These are phyloP conservation scores for Senna tora DNA, from an alignment of 306 rosid genomes.

Conservation along the genomic window DNA sequence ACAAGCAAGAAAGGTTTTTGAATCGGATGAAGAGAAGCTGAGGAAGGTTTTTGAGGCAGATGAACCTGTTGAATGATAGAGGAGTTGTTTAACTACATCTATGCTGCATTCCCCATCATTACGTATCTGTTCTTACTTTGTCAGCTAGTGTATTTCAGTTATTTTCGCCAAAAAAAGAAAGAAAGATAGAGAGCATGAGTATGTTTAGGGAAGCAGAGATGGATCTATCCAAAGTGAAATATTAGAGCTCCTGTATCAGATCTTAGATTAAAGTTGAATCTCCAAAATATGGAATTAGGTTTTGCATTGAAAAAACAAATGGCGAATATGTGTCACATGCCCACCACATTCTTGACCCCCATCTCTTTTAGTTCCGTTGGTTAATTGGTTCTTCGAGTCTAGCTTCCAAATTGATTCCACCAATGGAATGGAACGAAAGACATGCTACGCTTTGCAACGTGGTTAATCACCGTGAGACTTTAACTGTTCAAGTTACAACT, in stretches of 20 bases:
- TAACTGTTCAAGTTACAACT: too few species aligned
- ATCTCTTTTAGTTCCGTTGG: neutral
- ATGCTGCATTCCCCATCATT: neutral
- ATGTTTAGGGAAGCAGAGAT: neutral
- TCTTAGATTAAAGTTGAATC: neutral
- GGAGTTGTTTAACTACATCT: slow-evolving; percentile 17
- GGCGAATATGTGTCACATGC: neutral
- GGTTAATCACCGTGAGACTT: too few species aligned
- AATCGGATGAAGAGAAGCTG: slow-evolving; percentile 82
- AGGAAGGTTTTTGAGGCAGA: slow-evolving; percentile 77
- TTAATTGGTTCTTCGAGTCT: neutral
- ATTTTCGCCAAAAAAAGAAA: neutral
- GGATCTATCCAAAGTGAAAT: neutral
- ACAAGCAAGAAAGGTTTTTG: slow-evolving; percentile 91
- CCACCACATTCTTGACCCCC: neutral
- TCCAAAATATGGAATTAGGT: neutral
- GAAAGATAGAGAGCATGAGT: neutral
- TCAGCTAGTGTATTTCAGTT: slow-evolving; percentile 10
- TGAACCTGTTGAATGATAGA: slow-evolving; percentile 50
- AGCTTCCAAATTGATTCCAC: too few species aligned
- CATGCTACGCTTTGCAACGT: too few species aligned
- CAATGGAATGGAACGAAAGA: too few species aligned
- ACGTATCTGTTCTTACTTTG: slow-evolving; percentile 1
- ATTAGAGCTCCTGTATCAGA: neutral
- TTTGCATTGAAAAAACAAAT: neutral